Percentiles rank a stretch among this genome's conserved stretches.
These are phyloP conservation scores for Backusella parvicylindrica DNA, from an alignment of 192 early-diverging fungal species.

Conservation along the genomic window DNA sequence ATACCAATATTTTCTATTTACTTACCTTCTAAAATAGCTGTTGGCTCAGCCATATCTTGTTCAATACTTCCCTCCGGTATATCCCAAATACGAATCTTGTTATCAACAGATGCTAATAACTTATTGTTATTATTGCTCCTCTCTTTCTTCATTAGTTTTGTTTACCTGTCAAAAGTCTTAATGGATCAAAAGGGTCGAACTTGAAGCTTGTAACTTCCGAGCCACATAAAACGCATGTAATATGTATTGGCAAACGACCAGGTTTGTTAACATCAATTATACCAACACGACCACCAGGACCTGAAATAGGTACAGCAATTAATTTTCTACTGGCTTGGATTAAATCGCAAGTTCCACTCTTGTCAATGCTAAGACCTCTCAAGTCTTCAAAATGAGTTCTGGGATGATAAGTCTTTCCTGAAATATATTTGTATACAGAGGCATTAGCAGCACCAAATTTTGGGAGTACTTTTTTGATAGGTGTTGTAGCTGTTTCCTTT, in stretches of 20 bases:
- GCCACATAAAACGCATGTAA: constrained; percentile 57
- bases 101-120: constrained; percentile 54
- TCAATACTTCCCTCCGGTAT: constrained; percentile 56
- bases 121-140: background rate
- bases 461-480: constrained; percentile 22
- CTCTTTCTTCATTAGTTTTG: background rate
- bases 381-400: constrained; percentile 66
- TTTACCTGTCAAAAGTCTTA: constrained; percentile 46
- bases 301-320: constrained; percentile 69
- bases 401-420: constrained; percentile 54
- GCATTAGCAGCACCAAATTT: constrained; percentile 39
- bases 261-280: constrained; percentile 62
- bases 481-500: background rate
- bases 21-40: constrained; percentile 19
- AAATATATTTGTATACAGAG: constrained; percentile 59
- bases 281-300: constrained; percentile 78
- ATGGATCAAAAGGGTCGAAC: constrained; percentile 69
- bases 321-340: constrained; percentile 60
- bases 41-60: constrained; percentile 47
- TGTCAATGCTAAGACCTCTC: constrained; percentile 45
- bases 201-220: constrained; percentile 64
- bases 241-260: constrained; percentile 61
- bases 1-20: background rate
- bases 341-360: constrained; percentile 50
- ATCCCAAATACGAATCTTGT: constrained; percentile 50